Base-by-base conservation (phyloP, 2,329 filamentous ascomycete species). In the Colletotrichum lentis region DNA sequence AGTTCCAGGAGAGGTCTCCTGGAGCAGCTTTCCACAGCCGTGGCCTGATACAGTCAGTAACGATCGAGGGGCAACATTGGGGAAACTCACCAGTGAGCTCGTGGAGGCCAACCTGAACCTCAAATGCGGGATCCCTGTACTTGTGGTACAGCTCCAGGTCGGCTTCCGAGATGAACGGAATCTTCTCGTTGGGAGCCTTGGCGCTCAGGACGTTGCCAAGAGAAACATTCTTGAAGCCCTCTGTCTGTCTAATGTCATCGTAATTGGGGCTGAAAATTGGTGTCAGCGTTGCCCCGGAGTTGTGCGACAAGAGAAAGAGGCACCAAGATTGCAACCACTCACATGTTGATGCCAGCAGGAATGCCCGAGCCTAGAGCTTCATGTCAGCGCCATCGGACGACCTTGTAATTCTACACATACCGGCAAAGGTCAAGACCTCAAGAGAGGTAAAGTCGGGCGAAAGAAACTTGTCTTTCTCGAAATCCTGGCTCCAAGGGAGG, bases 361-460 rank as follows among this genome's bases (percentile, higher is more conserved):
- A 91, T 91, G 64, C 87, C 90, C 67, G 84, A 89, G 59, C 83
- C 55, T 58, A 6, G 6, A 12, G 22, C 87, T 76, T 87, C 86
- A 73, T 5, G 20, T 41, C 49, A 66, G 41, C 16, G 12, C 11
- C n/a, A 11, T 22, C 35, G 3, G 11, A 5, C 8, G 1, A n/a
- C 35, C 16, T 39, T 24, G 20, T 24, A 39, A 35, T 31, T 39
- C 35, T 39, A 11, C 3, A 58, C 41, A 44, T 58, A 58, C 55
- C 79, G 64, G 78, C 79, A 73, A 97, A 97, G 0, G 91, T 93
- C 69, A 97, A 80, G 3, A 97, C 94, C 78, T 99, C 96, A 1
- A 98, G 85, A 11, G 92, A 96, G 0, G 96, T 98, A 76, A 99
- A 99, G 77, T 99, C 96, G 0, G 96, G 96, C 60, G 93, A 95